Evolutionary conservation across 345 rosid species (phyloP).

Genomic region (Raphanus sativus): DNA sequence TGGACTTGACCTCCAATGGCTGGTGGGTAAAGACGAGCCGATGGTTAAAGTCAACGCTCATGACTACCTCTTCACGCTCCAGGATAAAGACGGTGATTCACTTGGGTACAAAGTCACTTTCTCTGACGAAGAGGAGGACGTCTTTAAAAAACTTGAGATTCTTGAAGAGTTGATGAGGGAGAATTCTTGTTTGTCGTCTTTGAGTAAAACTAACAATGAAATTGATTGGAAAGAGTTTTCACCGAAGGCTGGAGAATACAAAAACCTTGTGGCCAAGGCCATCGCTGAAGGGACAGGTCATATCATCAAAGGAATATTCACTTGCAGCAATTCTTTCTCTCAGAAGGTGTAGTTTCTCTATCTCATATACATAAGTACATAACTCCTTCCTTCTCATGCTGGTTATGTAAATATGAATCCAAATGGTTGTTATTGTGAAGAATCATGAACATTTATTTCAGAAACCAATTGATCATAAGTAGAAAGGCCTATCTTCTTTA

Average conservation of each 20-base stretch:
- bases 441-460: background rate
- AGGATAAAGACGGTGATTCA: slow-evolving; percentile 57
- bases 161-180: slow-evolving; percentile 58
- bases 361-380: background rate
- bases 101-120: slow-evolving; percentile 71
- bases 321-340: slow-evolving; percentile 63
- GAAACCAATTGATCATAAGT: background rate
- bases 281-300: slow-evolving; percentile 86
- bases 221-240: slow-evolving; percentile 74
- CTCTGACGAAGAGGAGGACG: background rate
- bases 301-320: slow-evolving; percentile 69
- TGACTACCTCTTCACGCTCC: slow-evolving; percentile 69
- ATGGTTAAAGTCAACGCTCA: slow-evolving; percentile 57
- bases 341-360: slow-evolving; percentile 52
- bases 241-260: slow-evolving; percentile 59
- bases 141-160: slow-evolving; percentile 20
- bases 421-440: background rate
- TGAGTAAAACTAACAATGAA: slow-evolving; percentile 25
- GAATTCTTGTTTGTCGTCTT: slow-evolving; percentile 55
- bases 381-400: background rate
- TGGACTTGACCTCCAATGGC: slow-evolving; percentile 71
- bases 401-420: background rate
- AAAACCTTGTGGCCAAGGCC: slow-evolving; percentile 63
- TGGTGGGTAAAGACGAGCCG: slow-evolving; percentile 71
- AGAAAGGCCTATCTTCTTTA: background rate